Evolutionary conservation across 331 rosid genomes (phyloP), one percentile per base, ranked within the genome.

Genomic region (Phaseolus coccineus): DNA sequence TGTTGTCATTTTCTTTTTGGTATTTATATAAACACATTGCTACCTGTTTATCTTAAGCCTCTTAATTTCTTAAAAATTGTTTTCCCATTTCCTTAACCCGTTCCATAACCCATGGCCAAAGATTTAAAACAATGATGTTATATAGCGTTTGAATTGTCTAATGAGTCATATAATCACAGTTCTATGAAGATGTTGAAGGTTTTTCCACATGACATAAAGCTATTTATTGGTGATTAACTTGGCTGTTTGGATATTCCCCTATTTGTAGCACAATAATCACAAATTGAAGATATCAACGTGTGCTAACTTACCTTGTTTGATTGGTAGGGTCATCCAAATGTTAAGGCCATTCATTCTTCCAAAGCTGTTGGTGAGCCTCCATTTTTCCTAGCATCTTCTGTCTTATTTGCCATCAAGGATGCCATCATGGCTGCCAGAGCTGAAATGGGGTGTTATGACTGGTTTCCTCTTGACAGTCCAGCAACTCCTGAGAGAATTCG

Each of bases 341-440:
- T 90, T 46, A 91, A 91, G 88, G 97, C 98, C 77, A 82, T 95
- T 76, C 98, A 93, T 85, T 95, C 98, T 57, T 95, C 97, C 11
- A 95, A 95, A 89, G 99, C 96, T 5, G 99, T 93, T 76, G 98
- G 99, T 5, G 98, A 95, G 90, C 97, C 99, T 44, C 99, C 99
- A 27, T 95, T 95, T 90, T 95, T 95, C 85, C 84, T 93, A 79
- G 97, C 99, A 64, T 89, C 98, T 2, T 83, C 91, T 0, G 97
- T 81, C 77, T 80, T 95, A 50, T 95, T 95, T 15, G 98, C 96
- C 50, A 91, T 93, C 86, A 95, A 90, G 79, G 98, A 95, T 53
- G 94, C 99, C 68, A 85, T 95, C 52, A 81, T 10, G 44, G 96
- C 94, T 22, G 97, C 97, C 19, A 90, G 98, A 84, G 85, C 78